A percentile compares a stretch with the other conserved stretches of the same genome.
These are phyloP conservation scores for Diaporthe amygdali DNA, from an alignment of 2,329 filamentous ascomycete genomes.

Conservation along the genomic window DNA sequence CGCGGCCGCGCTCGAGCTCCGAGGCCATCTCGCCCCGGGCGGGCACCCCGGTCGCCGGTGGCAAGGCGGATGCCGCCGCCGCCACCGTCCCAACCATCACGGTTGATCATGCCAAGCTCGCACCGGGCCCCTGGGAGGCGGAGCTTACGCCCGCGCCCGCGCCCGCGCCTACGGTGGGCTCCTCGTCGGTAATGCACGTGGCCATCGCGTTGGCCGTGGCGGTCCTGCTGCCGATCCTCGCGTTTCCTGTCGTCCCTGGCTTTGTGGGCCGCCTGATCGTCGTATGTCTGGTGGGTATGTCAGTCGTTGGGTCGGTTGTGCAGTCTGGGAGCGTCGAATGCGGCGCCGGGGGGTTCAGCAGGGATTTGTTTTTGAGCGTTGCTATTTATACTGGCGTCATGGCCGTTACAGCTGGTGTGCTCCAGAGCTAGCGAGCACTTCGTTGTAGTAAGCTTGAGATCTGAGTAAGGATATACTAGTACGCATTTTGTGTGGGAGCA, in stretches of 20 bases:
- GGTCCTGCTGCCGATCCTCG: slow-evolving; percentile 61
- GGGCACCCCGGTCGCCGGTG: not conserved
- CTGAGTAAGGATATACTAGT: too few species aligned
- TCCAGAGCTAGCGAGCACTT: not conserved
- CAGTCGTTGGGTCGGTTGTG: not conserved
- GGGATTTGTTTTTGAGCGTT: not conserved
- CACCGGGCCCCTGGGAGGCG: not conserved
- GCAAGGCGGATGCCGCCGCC: not conserved
- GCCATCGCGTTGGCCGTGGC: slow-evolving; percentile 54
- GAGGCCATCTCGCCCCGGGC: not conserved
- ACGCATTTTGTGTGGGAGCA: too few species aligned
- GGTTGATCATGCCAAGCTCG: not conserved
- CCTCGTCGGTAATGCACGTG: slow-evolving; percentile 30
- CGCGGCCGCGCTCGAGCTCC: not conserved
- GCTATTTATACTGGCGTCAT: slow-evolving; percentile 15
- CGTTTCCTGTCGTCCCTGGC: slow-evolving; percentile 61
- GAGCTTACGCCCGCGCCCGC: too few species aligned
- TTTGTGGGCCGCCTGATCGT: slow-evolving; percentile 64
- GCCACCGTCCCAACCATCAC: not conserved
- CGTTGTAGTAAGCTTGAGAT: too few species aligned
- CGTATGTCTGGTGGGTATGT: slow-evolving; percentile 55
- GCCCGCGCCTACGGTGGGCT: too few species aligned
- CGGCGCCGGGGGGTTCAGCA: not conserved
- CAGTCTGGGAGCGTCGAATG: not conserved
- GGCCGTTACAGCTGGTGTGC: slow-evolving; percentile 13